These are phyloP conservation scores for Pleurotus ostreatus DNA, from an alignment of 768 basidiomycete genomes.

Conservation along the genomic window DNA sequence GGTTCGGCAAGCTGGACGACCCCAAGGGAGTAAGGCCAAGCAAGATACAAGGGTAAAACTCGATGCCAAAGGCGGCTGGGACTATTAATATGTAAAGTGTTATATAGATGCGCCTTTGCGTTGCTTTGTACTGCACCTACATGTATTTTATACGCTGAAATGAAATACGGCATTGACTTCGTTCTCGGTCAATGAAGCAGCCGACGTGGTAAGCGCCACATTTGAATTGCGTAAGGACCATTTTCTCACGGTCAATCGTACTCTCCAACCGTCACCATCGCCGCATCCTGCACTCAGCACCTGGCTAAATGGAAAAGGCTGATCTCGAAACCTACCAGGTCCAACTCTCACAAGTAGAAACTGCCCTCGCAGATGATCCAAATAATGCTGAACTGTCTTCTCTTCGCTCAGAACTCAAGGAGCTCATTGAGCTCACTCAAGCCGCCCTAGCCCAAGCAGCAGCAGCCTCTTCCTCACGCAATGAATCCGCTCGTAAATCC, in stretches of 20 bases:
- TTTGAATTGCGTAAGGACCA: background rate
- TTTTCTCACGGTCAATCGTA: background rate
- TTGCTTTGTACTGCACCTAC: no score
- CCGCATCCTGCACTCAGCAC: constrained; percentile 6
- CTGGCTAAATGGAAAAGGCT: constrained; percentile 48
- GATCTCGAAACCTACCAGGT: constrained; percentile 90
- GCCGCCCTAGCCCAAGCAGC: constrained; percentile 66
- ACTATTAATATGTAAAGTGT: constrained; percentile 25
- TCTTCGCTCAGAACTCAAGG: constrained; percentile 72
- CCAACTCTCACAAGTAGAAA: constrained; percentile 84
- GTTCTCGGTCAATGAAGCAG: no score
- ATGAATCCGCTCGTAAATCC: constrained; percentile 54
- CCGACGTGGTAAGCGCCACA: background rate
- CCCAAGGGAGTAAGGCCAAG: constrained; percentile 84
- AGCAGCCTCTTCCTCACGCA: constrained; percentile 56
- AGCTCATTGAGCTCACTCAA: constrained; percentile 81
- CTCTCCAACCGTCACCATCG: constrained; percentile 5
- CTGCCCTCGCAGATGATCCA: constrained; percentile 73
- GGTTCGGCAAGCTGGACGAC: constrained; percentile 56
- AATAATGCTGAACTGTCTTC: constrained; percentile 68
- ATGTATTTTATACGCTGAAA: no score
- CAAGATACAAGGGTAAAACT: constrained; percentile 64
- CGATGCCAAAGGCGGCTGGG: constrained; percentile 61
- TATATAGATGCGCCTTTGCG: background rate
- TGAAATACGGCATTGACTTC: no score